Evolutionary conservation across 805 yeast genomes (phyloP).

Genomic region (Yamadazyma endophytica): DNA sequence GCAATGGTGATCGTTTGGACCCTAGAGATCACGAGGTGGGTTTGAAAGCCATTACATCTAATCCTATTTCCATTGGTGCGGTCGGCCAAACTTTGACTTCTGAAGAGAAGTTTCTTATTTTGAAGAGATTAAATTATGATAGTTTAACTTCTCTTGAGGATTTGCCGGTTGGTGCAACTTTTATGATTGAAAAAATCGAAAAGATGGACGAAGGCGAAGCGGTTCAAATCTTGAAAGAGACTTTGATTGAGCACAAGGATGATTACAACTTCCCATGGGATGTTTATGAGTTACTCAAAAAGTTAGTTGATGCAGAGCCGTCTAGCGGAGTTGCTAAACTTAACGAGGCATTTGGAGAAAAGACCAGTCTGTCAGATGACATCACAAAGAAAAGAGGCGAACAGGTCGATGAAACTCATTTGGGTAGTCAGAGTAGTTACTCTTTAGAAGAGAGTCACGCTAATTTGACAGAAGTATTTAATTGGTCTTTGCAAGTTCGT

Average conservation of each 20-base stretch:
- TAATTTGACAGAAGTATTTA: constrained; percentile 10
- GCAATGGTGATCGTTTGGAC: not conserved
- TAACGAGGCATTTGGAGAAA: too few species aligned
- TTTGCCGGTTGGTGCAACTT: constrained; percentile 29
- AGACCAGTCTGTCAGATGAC: not conserved
- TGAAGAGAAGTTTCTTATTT: constrained; percentile 22
- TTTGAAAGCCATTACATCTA: constrained; percentile 16
- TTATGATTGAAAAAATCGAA: constrained; percentile 38
- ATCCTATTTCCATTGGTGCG: constrained; percentile 19
- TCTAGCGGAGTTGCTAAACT: too few species aligned
- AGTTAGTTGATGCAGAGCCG: not conserved
- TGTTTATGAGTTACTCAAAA: constrained; percentile 27
- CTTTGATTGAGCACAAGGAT: constrained; percentile 25
- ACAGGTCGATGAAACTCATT: too few species aligned
- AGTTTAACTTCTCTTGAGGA: constrained; percentile 22
- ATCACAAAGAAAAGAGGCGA: not conserved
- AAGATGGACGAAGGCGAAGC: constrained; percentile 34
- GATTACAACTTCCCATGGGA: constrained; percentile 30
- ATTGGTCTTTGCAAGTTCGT: constrained; percentile 31
- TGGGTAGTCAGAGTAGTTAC: too few species aligned
- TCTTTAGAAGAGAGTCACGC: constrained; percentile 2
- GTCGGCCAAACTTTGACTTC: constrained; percentile 20
- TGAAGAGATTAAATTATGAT: constrained; percentile 22
- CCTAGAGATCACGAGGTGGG: constrained; percentile 2
- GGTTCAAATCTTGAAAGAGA: constrained; percentile 30